phyloP scores from a whole-genome alignment of 2,329 filamentous ascomycete species.

The Gyromitra esculenta region DNA sequence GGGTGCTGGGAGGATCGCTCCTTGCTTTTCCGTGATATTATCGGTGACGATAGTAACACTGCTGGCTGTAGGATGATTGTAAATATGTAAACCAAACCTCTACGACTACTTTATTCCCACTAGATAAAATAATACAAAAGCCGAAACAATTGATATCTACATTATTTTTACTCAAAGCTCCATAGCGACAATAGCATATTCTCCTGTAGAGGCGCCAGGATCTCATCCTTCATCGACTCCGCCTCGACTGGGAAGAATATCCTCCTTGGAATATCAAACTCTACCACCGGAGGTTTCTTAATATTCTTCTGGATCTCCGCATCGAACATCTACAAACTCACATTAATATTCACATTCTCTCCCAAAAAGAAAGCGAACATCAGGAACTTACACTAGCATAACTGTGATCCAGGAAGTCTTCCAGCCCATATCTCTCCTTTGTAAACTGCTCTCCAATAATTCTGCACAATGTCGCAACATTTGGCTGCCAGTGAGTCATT shows the following conservation, averaged over 20 bases:
- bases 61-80: constrained; percentile 9
- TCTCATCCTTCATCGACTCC: background rate
- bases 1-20: background rate
- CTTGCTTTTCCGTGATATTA: too few species aligned
- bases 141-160: constrained; percentile 24
- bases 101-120: background rate
- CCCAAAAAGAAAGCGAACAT: background rate
- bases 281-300: constrained; percentile 86
- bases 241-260: constrained; percentile 66
- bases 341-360: constrained; percentile 60
- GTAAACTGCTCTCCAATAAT: constrained; percentile 98
- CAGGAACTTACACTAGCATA: constrained; percentile 75
- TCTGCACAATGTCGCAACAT: constrained; percentile 90
- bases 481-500: constrained; percentile 94
- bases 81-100: constrained; percentile 20
- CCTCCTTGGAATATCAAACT: constrained; percentile 91
- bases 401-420: constrained; percentile 95
- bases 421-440: constrained; percentile 91
- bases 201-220: background rate
- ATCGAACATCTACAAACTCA: constrained; percentile 73
- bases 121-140: constrained; percentile 14
- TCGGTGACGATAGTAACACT: background rate
- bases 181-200: constrained; percentile 44
- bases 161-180: constrained; percentile 47
- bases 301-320: constrained; percentile 83